These are phyloP conservation scores for Melaleuca quinquenervia DNA, from an alignment of 345 rosid species.

Conservation along the genomic window DNA sequence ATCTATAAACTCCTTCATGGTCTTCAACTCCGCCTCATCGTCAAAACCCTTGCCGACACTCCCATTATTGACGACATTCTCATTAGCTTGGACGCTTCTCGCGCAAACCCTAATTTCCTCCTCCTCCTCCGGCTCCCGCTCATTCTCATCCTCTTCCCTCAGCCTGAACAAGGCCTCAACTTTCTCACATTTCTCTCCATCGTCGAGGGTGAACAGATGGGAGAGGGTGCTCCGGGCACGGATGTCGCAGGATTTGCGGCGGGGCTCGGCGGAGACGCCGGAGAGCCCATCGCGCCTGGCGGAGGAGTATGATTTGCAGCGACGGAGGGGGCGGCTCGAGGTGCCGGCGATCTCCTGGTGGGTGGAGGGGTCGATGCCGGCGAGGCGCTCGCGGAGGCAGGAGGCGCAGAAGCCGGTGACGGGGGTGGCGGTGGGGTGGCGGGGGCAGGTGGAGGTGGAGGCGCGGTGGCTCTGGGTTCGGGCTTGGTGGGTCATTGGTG, in stretches of 20 bases:
- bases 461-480: conserved; percentile 22
- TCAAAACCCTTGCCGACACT: conserved; percentile 19
- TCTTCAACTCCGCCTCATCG: conserved; percentile 33
- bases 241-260: conserved; percentile 50
- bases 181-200: not conserved
- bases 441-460: conserved; percentile 34
- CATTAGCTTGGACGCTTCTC: not conserved
- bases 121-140: not conserved
- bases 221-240: conserved; percentile 25
- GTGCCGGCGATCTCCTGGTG: conserved; percentile 19
- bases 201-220: conserved; percentile 32
- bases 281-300: conserved; percentile 11
- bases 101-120: conserved; percentile 6
- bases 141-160: conserved; percentile 2
- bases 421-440: conserved; percentile 46
- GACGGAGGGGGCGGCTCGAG: conserved; percentile 35
- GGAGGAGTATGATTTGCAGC: conserved; percentile 41
- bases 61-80: not conserved
- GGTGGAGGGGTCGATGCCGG: conserved; percentile 33
- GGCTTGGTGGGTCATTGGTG: conserved; percentile 34
- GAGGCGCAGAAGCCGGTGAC: conserved; percentile 59
- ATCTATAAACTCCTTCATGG: conserved; percentile 82
- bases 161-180: conserved; percentile 1
- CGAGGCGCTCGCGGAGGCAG: conserved; percentile 76
- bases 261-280: conserved; percentile 23